Evolutionary conservation across 306 rosid species (phyloP).

Genomic region (Glycine tomentella): DNA sequence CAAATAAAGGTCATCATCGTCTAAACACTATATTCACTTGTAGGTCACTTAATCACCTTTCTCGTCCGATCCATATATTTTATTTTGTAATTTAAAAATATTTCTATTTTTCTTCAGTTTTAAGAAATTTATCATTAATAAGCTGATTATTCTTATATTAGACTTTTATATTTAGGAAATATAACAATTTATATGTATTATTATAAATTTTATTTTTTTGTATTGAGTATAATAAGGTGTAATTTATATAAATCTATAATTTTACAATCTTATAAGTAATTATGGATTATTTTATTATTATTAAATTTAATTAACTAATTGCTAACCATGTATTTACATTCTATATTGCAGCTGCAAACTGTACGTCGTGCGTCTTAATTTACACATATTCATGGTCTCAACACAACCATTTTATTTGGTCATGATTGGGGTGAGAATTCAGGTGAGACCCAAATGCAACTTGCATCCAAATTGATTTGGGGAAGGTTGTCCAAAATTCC

Average conservation of each 20-base stretch:
- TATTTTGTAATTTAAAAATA: neutral
- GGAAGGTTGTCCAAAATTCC: neutral
- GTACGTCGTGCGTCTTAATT: neutral
- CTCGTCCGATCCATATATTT: neutral
- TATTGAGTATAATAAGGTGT: no score
- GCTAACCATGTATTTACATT: no score
- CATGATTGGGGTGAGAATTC: neutral
- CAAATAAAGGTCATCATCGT: no score
- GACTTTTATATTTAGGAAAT: neutral
- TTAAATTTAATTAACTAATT: no score
- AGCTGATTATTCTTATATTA: neutral
- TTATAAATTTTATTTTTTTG: no score
- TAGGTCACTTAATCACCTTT: neutral
- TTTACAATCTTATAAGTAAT: no score
- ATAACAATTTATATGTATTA: neutral
- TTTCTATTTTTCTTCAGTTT: neutral
- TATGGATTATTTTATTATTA: no score
- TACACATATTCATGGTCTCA: no score
- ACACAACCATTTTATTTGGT: neutral
- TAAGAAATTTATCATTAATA: neutral
- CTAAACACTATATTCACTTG: neutral
- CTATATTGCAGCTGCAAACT: no score
- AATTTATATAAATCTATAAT: no score
- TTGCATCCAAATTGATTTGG: neutral
- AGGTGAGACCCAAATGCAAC: neutral